Conservation (phyloP, 306 rosid genomes). For the Fragaria nilgerrensis region DNA sequence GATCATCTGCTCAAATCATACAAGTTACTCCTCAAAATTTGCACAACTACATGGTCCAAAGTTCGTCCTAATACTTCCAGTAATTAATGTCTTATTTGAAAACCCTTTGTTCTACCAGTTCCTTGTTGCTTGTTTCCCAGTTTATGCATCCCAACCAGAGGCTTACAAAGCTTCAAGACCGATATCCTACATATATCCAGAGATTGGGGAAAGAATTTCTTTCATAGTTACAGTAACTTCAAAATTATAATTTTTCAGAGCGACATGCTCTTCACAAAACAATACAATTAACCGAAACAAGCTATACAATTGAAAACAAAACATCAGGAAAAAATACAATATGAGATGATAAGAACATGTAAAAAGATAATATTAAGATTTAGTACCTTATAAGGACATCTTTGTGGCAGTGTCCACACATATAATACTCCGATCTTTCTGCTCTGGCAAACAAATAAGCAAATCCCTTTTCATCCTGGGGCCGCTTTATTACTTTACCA, state of each 20-base stretch:
- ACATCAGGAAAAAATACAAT: constrained; percentile 3
- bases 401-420: constrained; percentile 85
- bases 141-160: neutral
- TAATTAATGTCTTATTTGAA: neutral
- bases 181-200: neutral
- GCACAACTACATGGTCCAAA: neutral
- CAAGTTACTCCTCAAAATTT: neutral
- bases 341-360: constrained; percentile 17
- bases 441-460: constrained; percentile 77
- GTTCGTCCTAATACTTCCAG: neutral
- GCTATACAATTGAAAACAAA: neutral
- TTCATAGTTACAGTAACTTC: constrained; percentile 2
- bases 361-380: neutral
- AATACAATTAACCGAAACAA: neutral
- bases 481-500: constrained; percentile 36
- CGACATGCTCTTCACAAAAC: neutral
- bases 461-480: constrained; percentile 48
- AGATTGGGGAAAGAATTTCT: neutral
- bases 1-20: neutral
- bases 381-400: constrained; percentile 76
- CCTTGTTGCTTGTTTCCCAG: neutral
- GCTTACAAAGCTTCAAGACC: neutral
- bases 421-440: constrained; percentile 62
- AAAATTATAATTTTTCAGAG: neutral
- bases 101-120: neutral